Evolutionary conservation across 2,329 filamentous ascomycete species (phyloP), one percentile per base, ranked within the genome.

Genomic region (Botrytis byssoidea): DNA sequence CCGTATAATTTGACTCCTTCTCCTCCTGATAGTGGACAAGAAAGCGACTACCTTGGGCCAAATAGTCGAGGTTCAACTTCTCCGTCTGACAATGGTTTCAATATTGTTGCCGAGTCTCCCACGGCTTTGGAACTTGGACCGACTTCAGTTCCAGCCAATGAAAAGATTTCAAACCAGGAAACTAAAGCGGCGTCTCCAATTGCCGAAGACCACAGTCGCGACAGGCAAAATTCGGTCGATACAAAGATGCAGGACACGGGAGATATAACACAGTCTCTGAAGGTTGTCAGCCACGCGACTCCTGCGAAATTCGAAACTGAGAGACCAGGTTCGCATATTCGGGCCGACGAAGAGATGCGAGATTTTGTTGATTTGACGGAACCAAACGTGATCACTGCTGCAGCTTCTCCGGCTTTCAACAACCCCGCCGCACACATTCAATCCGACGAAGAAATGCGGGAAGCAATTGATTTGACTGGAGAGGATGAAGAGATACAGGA

Each of bases 1-100:
- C 66, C 66, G 40, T 68, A 68, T 37, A 68, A 68, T 20, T 32
- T 68, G 25, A 57, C 66, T 1, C 66, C 66, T 32, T 68, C 66
- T 32, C 66, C 66, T 42, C 25, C 37, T 42, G 37, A 7, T 8
- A 68, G 48, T 37, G 16, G 20, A 7, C 66, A 57, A 68, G 66
- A 32, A 9, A 57, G 29, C 10, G 35, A 42, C 22, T 42, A 6
- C 35, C 16, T 40, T 29, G 35, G 40, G 18, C 48, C n/a, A 22
- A 32, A 29, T 25, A 10, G 18, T 57, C 10, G n/a, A 32, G 9
- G 37, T 22, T 57, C 66, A 40, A 29, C n/a, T 3, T 68, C 48
- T n/a, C 66, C 35, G 16, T 68, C 37, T n/a, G 66, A 57, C 1
- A 32, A 57, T 35, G 48, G 35, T 16, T 16, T 32, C 20, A 42